Base-by-base conservation (phyloP, 148 eudicot species). In the Camellia granthamiana region DNA sequence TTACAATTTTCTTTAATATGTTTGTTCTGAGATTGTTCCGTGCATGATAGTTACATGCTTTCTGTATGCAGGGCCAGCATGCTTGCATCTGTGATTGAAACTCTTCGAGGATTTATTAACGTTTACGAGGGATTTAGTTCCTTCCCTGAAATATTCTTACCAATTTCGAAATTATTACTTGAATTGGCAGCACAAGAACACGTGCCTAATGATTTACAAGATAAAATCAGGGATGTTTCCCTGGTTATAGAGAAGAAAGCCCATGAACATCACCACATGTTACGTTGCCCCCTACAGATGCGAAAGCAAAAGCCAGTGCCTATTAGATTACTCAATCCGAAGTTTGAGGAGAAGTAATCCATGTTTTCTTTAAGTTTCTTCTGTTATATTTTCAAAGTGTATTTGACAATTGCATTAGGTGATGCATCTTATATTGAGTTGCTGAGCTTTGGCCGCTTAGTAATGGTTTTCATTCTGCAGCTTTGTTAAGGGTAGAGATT, bases 401-500 rank as follows among this genome's bases (percentile, higher is more conserved):
- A 10, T 18, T 52, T 65, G 6, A 44, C 59, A 75, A 2, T 61
- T 55, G 63, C 64, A 60, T 67, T 30, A 61, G 55, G 12, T 18
- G 21, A 54, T 62, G 52, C 16, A 46, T 66, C 18, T 46, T 51
- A 60, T 15, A 69, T 23, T 15, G 15, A 41, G 16, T 59, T 7
- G 21, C 78, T 68, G 46, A 38, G n/a, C 61, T 44, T 80, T 59
- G 10, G 46, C n/a, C 5, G 30, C 38, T 76, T 7, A 10, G 9
- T 63, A n/a, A 14, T 65, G 47, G 11, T 60, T 69, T 43, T 49
- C 9, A 5, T 88, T 83, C 21, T 80, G 87, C 92, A 95, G 97
- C 82, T 95, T 83, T 78, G 88, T 92, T 10, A 89, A 90, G 88
- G 98, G 97, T 77, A 90, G 97, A 86, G 92, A 94, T 83, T 96